These are phyloP conservation scores for Cokeromyces recurvatus DNA, from an alignment of 371 early-diverging fungal species.

Conservation along the genomic window DNA sequence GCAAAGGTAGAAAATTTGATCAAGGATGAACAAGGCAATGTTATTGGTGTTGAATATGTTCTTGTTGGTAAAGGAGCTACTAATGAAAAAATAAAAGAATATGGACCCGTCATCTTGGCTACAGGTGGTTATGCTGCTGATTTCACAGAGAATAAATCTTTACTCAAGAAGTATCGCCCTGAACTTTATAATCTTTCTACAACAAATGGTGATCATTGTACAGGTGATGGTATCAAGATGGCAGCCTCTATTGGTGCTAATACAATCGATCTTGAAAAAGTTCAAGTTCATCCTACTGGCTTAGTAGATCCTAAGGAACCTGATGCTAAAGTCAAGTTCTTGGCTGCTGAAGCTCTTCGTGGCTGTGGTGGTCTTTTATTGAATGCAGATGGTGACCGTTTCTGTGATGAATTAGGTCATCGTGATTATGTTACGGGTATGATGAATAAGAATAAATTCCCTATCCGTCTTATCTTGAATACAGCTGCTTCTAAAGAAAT, in stretches of 20 bases:
- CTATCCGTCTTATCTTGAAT: constrained; percentile 84
- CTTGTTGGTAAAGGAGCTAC: constrained; percentile 51
- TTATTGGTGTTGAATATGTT: constrained; percentile 83
- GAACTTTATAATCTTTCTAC: constrained; percentile 66
- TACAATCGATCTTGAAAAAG: constrained; percentile 91
- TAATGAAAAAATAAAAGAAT: constrained; percentile 49
- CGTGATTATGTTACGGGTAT: constrained; percentile 85
- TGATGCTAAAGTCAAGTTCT: constrained; percentile 80
- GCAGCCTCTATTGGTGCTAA: constrained; percentile 75
- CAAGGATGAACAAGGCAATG: constrained; percentile 48
- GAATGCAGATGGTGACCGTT: constrained; percentile 81
- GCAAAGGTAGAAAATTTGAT: constrained; percentile 67
- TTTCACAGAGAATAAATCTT: constrained; percentile 53
- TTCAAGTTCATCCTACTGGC: constrained; percentile 97
- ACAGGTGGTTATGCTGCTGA: constrained; percentile 93
- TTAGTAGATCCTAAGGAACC: constrained; percentile 90
- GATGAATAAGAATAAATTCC: constrained; percentile 81
- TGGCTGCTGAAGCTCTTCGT: constrained; percentile 96
- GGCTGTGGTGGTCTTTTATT: constrained; percentile 92
- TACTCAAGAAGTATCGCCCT: constrained; percentile 70
- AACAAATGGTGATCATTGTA: constrained; percentile 94
- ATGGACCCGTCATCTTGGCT: constrained; percentile 85
- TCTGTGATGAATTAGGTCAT: constrained; percentile 90
- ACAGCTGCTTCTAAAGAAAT: constrained; percentile 84
- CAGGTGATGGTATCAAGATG: constrained; percentile 96